A percentile compares a stretch with the other conserved stretches of the same genome.
phyloP scores from a whole-genome alignment of 2,329 filamentous ascomycete genomes.

The Anthostomella pinea region DNA sequence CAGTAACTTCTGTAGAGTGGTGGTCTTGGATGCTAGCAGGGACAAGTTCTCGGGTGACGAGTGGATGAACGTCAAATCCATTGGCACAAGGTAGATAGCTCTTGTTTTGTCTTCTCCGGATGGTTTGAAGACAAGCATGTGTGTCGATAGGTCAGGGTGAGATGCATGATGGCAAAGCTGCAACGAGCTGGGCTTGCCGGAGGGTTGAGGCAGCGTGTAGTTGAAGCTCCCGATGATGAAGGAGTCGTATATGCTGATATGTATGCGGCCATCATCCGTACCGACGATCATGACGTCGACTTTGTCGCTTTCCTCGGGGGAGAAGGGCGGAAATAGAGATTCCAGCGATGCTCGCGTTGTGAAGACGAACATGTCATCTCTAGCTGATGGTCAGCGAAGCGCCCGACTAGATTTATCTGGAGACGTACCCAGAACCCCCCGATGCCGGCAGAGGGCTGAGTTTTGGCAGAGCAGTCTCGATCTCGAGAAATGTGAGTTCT shows the following conservation, averaged over 20 bases:
- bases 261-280: constrained; percentile 66
- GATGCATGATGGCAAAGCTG: constrained; percentile 62
- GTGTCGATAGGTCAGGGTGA: constrained; percentile 71
- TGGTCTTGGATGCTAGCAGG: constrained; percentile 80
- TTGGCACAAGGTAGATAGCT: constrained; percentile 62
- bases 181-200: constrained; percentile 22
- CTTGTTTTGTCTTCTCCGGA: constrained; percentile 37
- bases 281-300: constrained; percentile 78
- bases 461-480: constrained; percentile 73
- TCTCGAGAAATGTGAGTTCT: constrained; percentile 71
- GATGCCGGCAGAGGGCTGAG: constrained; percentile 67
- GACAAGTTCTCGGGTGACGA: constrained; percentile 78
- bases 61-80: constrained; percentile 81
- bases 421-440: constrained; percentile 59
- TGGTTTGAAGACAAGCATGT: constrained; percentile 64
- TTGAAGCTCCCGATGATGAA: constrained; percentile 71
- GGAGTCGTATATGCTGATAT: constrained; percentile 82
- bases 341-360: constrained; percentile 68
- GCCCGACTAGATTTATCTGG: constrained; percentile 2
- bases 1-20: constrained; percentile 80
- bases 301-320: constrained; percentile 65
- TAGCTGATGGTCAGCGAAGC: constrained; percentile 27
- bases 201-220: constrained; percentile 40
- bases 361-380: constrained; percentile 60
- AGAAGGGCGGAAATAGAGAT: constrained; percentile 62